A percentile compares a stretch with the other conserved stretches of the same genome.
Evolutionary conservation across 2,329 filamentous ascomycete genomes (phyloP).

Genomic region (Dactylonectria estremocensis): DNA sequence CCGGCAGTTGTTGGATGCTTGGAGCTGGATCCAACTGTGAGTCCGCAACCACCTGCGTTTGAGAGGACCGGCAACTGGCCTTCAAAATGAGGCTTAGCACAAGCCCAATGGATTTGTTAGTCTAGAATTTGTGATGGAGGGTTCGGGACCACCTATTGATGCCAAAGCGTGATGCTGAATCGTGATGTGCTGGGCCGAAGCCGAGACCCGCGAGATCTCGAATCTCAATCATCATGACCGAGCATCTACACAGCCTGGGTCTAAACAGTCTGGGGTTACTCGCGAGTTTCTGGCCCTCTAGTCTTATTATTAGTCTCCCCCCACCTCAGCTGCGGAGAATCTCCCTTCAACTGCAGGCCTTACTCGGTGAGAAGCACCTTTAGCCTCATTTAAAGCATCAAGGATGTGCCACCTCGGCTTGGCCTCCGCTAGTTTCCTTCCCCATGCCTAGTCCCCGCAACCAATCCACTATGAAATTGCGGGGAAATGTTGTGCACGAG

Average conservation of each 20-base stretch:
- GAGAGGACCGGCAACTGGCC: neutral
- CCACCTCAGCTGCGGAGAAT: neutral
- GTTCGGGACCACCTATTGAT: neutral
- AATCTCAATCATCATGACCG: neutral
- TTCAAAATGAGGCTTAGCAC: neutral
- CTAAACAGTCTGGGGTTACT: neutral
- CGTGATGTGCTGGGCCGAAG: neutral
- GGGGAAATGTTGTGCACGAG: neutral
- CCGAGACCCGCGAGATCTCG: neutral
- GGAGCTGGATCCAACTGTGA: neutral
- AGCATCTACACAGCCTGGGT: too few species aligned
- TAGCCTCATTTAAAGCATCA: neutral
- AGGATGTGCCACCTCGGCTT: neutral
- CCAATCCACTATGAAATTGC: neutral
- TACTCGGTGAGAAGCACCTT: too few species aligned
- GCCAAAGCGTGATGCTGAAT: too few species aligned
- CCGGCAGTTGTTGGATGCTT: neutral
- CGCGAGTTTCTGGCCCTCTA: neutral
- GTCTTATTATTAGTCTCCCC: neutral
- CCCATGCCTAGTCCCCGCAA: neutral
- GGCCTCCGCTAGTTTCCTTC: neutral
- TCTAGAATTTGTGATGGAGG: neutral
- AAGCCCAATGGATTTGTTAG: neutral
- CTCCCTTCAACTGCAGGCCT: neutral
- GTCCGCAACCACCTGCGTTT: neutral